These are phyloP conservation scores for Trichoderma parareesei DNA, from an alignment of 495 filamentous ascomycete genomes.

Conservation along the genomic window DNA sequence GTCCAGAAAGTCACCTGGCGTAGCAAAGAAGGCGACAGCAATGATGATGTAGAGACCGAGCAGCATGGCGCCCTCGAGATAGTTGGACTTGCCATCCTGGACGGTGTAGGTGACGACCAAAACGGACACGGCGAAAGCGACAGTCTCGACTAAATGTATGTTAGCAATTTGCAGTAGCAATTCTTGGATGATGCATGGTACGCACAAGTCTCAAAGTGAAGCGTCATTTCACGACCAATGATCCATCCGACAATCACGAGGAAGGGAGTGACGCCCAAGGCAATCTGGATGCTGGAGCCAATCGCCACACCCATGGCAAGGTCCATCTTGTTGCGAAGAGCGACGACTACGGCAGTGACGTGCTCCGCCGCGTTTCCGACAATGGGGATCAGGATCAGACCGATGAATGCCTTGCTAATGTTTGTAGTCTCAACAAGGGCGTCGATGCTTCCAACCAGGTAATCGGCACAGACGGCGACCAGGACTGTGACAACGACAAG, in stretches of 20 bases:
- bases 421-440: conserved; percentile 70
- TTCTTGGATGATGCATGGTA: conserved; percentile 2
- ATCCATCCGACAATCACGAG: conserved; percentile 85
- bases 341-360: conserved; percentile 87
- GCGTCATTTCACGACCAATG: conserved; percentile 72
- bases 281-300: conserved; percentile 90
- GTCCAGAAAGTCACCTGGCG: conserved; percentile 55
- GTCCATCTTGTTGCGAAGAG: conserved; percentile 95
- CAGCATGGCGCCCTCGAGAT: conserved; percentile 83
- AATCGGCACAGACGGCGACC: conserved; percentile 90
- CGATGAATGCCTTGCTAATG: conserved; percentile 94
- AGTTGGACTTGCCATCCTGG: conserved; percentile 91
- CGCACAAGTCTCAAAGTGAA: conserved; percentile 71
- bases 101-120: conserved; percentile 89
- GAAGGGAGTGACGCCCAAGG: conserved; percentile 83
- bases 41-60: conserved; percentile 68
- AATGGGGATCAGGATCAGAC: conserved; percentile 89
- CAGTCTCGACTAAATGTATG: conserved; percentile 62
- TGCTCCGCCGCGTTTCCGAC: conserved; percentile 98
- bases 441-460: conserved; percentile 89
- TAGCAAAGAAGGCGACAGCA: conserved; percentile 82
- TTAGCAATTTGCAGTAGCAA: conserved; percentile 15
- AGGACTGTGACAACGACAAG: conserved; percentile 70
- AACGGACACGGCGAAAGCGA: conserved; percentile 84
- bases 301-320: conserved; percentile 91